Conservation (phyloP, 2,329 filamentous ascomycete species). For the Fulvia fulva region DNA sequence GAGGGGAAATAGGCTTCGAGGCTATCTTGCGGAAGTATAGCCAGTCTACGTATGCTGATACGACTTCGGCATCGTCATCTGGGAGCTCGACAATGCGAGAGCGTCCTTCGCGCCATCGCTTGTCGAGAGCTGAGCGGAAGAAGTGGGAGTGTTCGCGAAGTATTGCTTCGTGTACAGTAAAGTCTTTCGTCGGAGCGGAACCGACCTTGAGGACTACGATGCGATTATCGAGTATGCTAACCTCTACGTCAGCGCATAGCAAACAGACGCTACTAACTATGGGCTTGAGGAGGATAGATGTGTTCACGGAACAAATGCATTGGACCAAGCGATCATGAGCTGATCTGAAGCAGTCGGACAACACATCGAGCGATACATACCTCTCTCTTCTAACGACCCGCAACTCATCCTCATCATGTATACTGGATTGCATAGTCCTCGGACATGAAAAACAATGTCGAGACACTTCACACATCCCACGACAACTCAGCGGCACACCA, state of each 20-base stretch:
- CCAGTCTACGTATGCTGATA: slow-evolving; percentile 20
- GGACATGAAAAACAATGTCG: background rate
- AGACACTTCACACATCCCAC: background rate
- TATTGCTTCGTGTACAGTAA: slow-evolving; percentile 19
- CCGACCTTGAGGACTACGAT: slow-evolving; percentile 14
- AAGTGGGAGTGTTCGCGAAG: slow-evolving; percentile 15
- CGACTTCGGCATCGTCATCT: slow-evolving; percentile 13
- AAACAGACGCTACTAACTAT: too few species aligned
- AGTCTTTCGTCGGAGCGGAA: slow-evolving; percentile 5
- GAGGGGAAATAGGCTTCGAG: slow-evolving; percentile 18
- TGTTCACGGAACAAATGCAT: too few species aligned
- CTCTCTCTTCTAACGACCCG: slow-evolving; percentile 11
- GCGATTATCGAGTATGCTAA: slow-evolving; percentile 19
- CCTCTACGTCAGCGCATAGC: background rate
- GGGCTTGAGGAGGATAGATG: too few species aligned
- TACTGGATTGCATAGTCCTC: background rate
- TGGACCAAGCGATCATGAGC: too few species aligned
- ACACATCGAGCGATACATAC: slow-evolving; percentile 1
- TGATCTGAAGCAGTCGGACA: too few species aligned
- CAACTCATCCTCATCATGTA: slow-evolving; percentile 10
- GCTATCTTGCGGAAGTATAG: slow-evolving; percentile 21
- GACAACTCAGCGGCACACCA: background rate
- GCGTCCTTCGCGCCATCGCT: slow-evolving; percentile 21
- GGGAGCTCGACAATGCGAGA: slow-evolving; percentile 15
- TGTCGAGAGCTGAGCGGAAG: slow-evolving; percentile 20